Evolutionary conservation across 1,284 basidiomycete species (phyloP), one percentile per base, ranked within the genome.

Genomic region (Kalmanozyma brasiliensis): DNA sequence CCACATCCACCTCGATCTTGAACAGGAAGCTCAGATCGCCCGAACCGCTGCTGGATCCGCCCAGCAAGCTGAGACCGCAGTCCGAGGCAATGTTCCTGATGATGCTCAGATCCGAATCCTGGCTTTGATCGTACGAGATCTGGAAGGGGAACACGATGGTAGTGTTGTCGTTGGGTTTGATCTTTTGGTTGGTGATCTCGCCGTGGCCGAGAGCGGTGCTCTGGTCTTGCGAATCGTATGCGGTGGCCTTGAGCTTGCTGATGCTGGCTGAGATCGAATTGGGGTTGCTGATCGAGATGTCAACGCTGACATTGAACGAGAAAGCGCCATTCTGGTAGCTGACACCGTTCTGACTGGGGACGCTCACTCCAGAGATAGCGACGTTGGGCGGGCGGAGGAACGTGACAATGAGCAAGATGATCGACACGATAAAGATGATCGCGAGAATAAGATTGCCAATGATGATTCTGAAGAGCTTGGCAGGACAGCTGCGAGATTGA

Each of bases 131-230:
- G 84, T 94, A 95, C 45, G 86, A 85, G 52, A 96, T 85, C 3
- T 86, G 80, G 82, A 94, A 90, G 1, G 93, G 92, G 84, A 96
- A 92, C 0, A 87, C 87, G 83, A 94, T 88, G 52, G 89, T 90
- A 3, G 89, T 92, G 70, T 87, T 85, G 4, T 86, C 83, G 77
- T 90, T 85, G 10, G 89, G 85, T 7, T 84, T 78, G 80, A 96
- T 90, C 34, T 87, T 85, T 60, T 84, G 83, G 26, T 93, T 91
- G 38, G 30, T 29, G 16, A 77, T 33, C 5, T 40, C 44, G n/a
- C 79, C 79, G n/a, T 41, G 34, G 13, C 78, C 79, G 22, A 81
- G 63, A 10, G 58, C 42, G 10, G 57, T 62, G 10, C 49, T 43
- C 32, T 53, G 64, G 8, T 73, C 58, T n/a, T 32, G 26, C 4